Conservation (phyloP, 2,329 filamentous ascomycete genomes). For the Xylariaceae sp. region DNA sequence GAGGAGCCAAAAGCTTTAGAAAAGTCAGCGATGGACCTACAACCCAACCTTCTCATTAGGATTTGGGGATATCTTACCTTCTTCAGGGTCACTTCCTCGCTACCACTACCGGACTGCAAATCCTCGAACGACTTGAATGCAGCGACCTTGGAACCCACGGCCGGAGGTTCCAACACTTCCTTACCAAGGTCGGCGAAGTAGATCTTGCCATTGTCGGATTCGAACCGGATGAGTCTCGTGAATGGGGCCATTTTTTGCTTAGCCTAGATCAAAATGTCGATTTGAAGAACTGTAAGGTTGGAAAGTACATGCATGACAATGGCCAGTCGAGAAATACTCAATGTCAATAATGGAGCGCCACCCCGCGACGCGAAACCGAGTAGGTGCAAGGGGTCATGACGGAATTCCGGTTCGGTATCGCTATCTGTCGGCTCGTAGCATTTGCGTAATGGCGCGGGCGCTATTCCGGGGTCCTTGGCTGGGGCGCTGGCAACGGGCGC, state of each 20-base stretch:
- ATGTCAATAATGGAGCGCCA: too few species aligned
- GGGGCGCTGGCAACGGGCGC: too few species aligned
- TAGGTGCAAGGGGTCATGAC: too few species aligned
- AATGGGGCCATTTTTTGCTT: conserved; percentile 7
- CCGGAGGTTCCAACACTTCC: conserved; percentile 6
- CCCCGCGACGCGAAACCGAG: too few species aligned
- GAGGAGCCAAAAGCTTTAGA: conserved; percentile 8
- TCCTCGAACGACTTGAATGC: conserved; percentile 9
- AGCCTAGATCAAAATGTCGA: too few species aligned
- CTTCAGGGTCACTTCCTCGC: conserved; percentile 6
- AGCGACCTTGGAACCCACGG: conserved; percentile 2
- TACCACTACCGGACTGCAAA: conserved; percentile 1
- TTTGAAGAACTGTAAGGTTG: neutral
- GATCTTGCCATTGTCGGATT: conserved; percentile 9
- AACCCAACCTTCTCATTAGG: neutral
- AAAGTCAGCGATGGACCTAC: too few species aligned
- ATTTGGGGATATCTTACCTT: conserved; percentile 5
- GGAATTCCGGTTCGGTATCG: too few species aligned
- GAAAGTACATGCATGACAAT: too few species aligned
- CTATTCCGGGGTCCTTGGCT: too few species aligned
- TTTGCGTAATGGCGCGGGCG: too few species aligned
- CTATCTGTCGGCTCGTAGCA: too few species aligned
- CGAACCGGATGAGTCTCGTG: conserved; percentile 14
- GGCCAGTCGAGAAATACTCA: too few species aligned
- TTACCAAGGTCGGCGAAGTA: conserved; percentile 16